Conservation (phyloP, 2,329 filamentous ascomycete genomes). For the Colletotrichum sp. region DNA sequence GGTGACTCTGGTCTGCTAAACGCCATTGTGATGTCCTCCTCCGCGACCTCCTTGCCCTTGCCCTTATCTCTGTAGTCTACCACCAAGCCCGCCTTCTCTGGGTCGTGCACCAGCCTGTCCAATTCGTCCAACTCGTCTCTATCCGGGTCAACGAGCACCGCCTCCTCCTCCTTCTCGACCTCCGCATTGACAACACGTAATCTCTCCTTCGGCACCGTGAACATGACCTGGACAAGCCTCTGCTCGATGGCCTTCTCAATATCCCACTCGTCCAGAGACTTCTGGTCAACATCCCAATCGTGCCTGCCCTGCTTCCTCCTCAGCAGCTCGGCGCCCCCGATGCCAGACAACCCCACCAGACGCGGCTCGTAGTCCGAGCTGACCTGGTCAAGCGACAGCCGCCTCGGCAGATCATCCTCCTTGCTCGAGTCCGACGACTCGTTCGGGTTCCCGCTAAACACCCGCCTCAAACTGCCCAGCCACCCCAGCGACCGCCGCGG, state of each 20-base stretch:
- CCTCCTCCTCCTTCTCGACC: slow-evolving; percentile 46
- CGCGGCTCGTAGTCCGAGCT: slow-evolving; percentile 50
- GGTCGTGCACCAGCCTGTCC: not conserved
- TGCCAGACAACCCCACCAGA: slow-evolving; percentile 48
- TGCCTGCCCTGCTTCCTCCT: slow-evolving; percentile 60
- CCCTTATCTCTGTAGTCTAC: slow-evolving; percentile 4
- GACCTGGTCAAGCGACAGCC: slow-evolving; percentile 34
- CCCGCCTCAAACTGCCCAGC: slow-evolving; percentile 72
- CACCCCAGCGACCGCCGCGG: slow-evolving; percentile 56
- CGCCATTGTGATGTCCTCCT: not conserved
- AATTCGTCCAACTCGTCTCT: slow-evolving; percentile 25
- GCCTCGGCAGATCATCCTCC: slow-evolving; percentile 23
- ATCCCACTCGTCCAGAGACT: slow-evolving; percentile 72
- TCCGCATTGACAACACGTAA: slow-evolving; percentile 90
- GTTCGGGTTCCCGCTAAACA: slow-evolving; percentile 55
- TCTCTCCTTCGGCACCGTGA: slow-evolving; percentile 87
- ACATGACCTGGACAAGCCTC: slow-evolving; percentile 82
- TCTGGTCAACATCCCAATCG: slow-evolving; percentile 62
- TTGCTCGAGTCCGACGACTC: slow-evolving; percentile 30
- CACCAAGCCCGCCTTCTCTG: not conserved
- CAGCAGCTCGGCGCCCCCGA: slow-evolving; percentile 49
- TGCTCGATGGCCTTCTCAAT: slow-evolving; percentile 76
- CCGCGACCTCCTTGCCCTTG: slow-evolving; percentile 14
- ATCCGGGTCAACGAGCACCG: slow-evolving; percentile 47
- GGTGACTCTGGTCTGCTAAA: slow-evolving; percentile 13